Conservation (phyloP, 176 grass and related monocot species). For the Oryza meridionalis region DNA sequence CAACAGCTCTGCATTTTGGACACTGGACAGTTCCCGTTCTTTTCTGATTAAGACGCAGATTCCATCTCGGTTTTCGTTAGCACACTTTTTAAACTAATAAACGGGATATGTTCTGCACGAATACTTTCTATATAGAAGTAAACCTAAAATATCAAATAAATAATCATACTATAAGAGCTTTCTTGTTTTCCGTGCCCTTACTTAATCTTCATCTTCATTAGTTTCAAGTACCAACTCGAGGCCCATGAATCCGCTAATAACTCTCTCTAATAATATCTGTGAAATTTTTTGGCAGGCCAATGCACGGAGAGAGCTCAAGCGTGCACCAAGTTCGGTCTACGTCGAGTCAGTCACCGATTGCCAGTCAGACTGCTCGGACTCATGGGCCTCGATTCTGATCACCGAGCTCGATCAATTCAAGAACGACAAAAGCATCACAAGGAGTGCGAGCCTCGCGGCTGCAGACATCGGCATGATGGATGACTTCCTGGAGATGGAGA, state of each 20-base stretch:
- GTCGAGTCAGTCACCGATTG: constrained; percentile 62
- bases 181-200: no score
- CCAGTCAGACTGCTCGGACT: constrained; percentile 76
- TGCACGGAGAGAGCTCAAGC: constrained; percentile 41
- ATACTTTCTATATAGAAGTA: no score
- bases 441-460: constrained; percentile 35
- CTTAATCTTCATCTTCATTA: no score
- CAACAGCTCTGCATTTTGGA: not conserved
- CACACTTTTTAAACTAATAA: no score
- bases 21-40: no score
- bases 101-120: no score
- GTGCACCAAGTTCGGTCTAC: constrained; percentile 37
- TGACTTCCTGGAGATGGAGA: constrained; percentile 94
- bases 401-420: constrained; percentile 76
- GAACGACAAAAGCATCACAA: constrained; percentile 58
- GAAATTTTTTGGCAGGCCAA: constrained; percentile 39
- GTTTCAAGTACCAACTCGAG: no score
- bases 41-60: no score
- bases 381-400: constrained; percentile 65
- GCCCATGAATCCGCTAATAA: no score
- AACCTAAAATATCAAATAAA: no score
- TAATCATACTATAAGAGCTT: no score
- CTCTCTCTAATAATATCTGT: not conserved
- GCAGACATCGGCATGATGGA: constrained; percentile 61
- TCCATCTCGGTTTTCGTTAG: no score